A percentile compares a stretch with the other conserved stretches of the same genome.
Conservation (phyloP, 2,329 filamentous ascomycete genomes). For the Fusarium subtropicale region DNA sequence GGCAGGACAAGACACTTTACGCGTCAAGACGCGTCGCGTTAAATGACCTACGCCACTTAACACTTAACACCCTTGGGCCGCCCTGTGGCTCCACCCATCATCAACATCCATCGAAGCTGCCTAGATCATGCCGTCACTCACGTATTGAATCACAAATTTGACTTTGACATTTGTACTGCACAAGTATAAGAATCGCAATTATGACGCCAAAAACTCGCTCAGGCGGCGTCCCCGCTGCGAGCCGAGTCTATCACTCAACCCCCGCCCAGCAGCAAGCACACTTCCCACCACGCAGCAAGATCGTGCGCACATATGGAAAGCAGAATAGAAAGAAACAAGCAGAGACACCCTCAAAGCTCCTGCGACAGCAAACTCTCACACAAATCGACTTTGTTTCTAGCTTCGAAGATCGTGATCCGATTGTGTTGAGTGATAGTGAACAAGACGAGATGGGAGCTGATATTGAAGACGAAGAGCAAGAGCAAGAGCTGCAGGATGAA, state of each 20-base stretch:
- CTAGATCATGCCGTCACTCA: slow-evolving; percentile 20
- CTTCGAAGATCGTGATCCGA: slow-evolving; percentile 48
- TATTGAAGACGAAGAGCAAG: slow-evolving; percentile 28
- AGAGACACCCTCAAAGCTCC: slow-evolving; percentile 28
- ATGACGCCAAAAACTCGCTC: slow-evolving; percentile 56
- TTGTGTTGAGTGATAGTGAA: slow-evolving; percentile 48
- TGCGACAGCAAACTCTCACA: slow-evolving; percentile 58
- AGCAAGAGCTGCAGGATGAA: slow-evolving; percentile 28
- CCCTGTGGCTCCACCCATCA: slow-evolving; percentile 36
- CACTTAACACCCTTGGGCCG: slow-evolving; percentile 9
- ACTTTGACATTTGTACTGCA: not conserved
- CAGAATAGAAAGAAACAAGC: slow-evolving; percentile 40
- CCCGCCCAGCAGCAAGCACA: slow-evolving; percentile 54
- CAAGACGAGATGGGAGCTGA: slow-evolving; percentile 39
- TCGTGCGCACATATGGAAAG: slow-evolving; percentile 53
- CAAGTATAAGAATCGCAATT: not conserved
- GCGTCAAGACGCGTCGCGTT: slow-evolving; percentile 42
- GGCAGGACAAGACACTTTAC: slow-evolving; percentile 28
- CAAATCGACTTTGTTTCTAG: slow-evolving; percentile 56
- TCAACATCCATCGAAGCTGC: slow-evolving; percentile 17
- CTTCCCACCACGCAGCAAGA: slow-evolving; percentile 53
- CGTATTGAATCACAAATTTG: not conserved
- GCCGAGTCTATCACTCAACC: slow-evolving; percentile 54
- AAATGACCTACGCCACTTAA: slow-evolving; percentile 36
- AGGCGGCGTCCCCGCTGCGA: slow-evolving; percentile 52